Conservation (phyloP, 1,284 basidiomycete species). For the Ceratobasidium sp. region DNA sequence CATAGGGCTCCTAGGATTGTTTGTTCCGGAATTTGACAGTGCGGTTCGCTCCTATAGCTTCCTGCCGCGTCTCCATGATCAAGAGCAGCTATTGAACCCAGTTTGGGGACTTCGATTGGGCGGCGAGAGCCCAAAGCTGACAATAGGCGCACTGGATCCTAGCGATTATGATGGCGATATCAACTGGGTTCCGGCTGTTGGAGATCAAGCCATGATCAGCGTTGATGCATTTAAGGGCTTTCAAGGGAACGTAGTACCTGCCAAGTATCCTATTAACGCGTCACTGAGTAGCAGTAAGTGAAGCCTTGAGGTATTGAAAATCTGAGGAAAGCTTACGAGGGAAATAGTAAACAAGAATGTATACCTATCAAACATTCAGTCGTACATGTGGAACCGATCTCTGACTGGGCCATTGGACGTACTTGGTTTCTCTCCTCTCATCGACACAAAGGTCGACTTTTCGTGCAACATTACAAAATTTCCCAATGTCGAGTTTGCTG, state of each 20-base stretch:
- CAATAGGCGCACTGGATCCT: slow-evolving; percentile 9
- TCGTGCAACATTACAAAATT: neutral
- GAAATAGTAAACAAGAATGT: slow-evolving; percentile 35
- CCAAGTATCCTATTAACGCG: slow-evolving; percentile 1
- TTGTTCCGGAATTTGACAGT: neutral
- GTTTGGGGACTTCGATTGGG: slow-evolving; percentile 2
- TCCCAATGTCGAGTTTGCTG: slow-evolving; percentile 10
- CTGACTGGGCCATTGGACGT: neutral
- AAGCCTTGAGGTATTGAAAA: neutral
- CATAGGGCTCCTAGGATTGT: neutral
- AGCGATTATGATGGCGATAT: slow-evolving; percentile 12
- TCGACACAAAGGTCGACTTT: slow-evolving; percentile 4
- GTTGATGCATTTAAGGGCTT: neutral
- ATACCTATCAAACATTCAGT: slow-evolving; percentile 2
- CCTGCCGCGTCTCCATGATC: neutral
- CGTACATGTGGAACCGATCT: slow-evolving; percentile 6
- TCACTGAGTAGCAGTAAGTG: neutral
- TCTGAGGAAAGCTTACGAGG: neutral
- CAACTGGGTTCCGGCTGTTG: slow-evolving; percentile 4
- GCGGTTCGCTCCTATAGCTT: neutral
- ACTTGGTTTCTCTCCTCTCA: neutral
- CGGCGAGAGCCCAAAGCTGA: neutral
- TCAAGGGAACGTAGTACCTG: neutral
- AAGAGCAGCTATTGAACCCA: slow-evolving; percentile 4
- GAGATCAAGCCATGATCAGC: neutral